phyloP scores from a whole-genome alignment of 108 stramenopile species.

The Cyclostephanos invisitatus region DNA sequence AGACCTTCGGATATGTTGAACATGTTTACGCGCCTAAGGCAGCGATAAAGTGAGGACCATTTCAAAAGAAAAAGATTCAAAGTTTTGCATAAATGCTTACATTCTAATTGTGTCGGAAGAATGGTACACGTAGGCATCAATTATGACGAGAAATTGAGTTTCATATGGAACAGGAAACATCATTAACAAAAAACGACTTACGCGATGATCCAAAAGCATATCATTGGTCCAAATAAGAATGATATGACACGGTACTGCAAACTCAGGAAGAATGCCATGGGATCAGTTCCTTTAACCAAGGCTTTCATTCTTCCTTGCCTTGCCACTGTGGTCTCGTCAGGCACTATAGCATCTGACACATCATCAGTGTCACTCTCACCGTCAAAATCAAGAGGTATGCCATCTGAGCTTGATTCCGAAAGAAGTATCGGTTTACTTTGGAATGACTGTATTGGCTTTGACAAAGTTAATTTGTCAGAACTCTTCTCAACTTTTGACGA shows the following conservation, averaged over 20 bases:
- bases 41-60: neutral
- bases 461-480: no score
- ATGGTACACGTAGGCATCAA: neutral
- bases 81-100: neutral
- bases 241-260: conserved; percentile 30
- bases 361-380: conserved; percentile 48
- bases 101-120: neutral
- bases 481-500: no score
- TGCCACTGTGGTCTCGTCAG: neutral
- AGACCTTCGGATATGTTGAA: conserved; percentile 33
- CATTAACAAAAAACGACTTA: conserved; percentile 12
- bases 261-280: conserved; percentile 23
- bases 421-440: no score
- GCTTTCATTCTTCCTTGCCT: conserved; percentile 7
- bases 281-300: neutral
- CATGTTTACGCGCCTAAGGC: conserved; percentile 41
- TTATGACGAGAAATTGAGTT: neutral
- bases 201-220: conserved; percentile 35
- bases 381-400: conserved; percentile 36
- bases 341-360: conserved; percentile 26
- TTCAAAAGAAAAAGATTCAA: neutral
- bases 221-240: conserved; percentile 43
- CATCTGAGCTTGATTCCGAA: no score
- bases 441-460: no score
- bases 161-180: neutral